Evolutionary conservation across 768 basidiomycete genomes (phyloP), one percentile per base, ranked within the genome.

Genomic region (Suillus variegatus): DNA sequence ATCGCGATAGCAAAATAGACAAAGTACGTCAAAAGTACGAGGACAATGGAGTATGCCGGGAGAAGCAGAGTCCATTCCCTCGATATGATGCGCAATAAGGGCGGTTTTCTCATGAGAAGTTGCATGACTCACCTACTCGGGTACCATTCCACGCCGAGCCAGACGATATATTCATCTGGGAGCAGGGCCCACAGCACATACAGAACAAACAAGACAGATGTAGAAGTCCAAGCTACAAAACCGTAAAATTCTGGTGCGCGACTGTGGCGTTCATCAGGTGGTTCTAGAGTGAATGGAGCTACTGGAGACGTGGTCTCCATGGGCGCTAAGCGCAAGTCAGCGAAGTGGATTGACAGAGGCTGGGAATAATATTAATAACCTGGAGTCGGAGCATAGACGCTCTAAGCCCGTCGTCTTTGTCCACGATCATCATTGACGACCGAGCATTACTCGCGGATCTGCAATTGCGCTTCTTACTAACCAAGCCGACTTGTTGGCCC

Each of bases 11-110:
- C 84, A 69, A 89, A 89, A 73, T 95, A 95, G 7, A 84, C 81
- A 71, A 87, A 83, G 75, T 95, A 95, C 7, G 92, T 90, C 66
- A 91, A 82, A 61, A 95, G 83, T 61, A 88, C 84, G 12, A 88
- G 68, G 60, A 94, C 79, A 61, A 92, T 79, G 13, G 90, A 84
- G 79, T 90, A 95, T 6, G 94, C 85, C 35, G 94, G 94, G 20
- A 95, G 71, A 22, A 95, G 84, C 35, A 95, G 70, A 35, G 92
- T 85, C 94, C 94, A 95, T 81, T 95, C 93, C 22, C 94, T 95
- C 67, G 20, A n/a, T 58, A 18, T 36, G 36, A 41, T 64, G 56
- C 65, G 61, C 12, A 55, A 6, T 64, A 9, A 44, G 35, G 51
- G 62, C 44, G 65, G 60, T 43, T 25, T 49, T 44, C 36, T 51